Evolutionary conservation across 352 stramenopile genomes (phyloP), one percentile per base, ranked within the genome.

Genomic region (Phytophthora litchii): DNA sequence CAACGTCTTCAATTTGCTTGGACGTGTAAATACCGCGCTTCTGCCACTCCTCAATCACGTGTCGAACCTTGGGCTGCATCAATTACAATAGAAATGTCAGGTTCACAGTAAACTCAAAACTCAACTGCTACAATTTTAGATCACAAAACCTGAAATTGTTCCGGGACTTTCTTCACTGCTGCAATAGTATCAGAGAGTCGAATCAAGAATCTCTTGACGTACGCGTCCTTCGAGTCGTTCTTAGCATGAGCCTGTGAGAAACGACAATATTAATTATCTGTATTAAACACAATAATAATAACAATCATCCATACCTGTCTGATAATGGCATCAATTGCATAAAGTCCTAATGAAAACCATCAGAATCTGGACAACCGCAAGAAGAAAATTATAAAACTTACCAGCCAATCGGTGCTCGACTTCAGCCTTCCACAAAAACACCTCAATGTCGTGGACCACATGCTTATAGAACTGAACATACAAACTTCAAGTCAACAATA

Each of bases 251-350:
- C 83, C 78, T 91, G 51, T 17, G 21, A 54, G 35, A 53, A 19
- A 43, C 0, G 19, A 31, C 35, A 32, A 38, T 0, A 6, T 34
- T 17, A 57, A 14, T 11, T 34, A 35, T 34, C 25, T 37, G 25
- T 25, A 56, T n/a, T n/a, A n/a, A n/a, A n/a, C n/a, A n/a, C n/a
- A 38, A 50, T 21, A 37, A 45, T 12, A 45, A 38, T 32, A 67
- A 12, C 31, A 54, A 37, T 13, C 42, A 19, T 23, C 4, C 14
- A 1, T 41, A 90, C 83, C 71, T 90, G 83, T 56, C 82, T 69
- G 47, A 95, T 90, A 45, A 95, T 90, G 38, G 86, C 83, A 50
- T 95, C 86, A 54, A 95, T 87, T 11, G 82, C 79, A 50, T 93
- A 95, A 4, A 95, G 62, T 17, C 78, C 84, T 91, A 57, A 48